Evolutionary conservation across 2,329 filamentous ascomycete species (phyloP).

Genomic region (Colletotrichum sp.): DNA sequence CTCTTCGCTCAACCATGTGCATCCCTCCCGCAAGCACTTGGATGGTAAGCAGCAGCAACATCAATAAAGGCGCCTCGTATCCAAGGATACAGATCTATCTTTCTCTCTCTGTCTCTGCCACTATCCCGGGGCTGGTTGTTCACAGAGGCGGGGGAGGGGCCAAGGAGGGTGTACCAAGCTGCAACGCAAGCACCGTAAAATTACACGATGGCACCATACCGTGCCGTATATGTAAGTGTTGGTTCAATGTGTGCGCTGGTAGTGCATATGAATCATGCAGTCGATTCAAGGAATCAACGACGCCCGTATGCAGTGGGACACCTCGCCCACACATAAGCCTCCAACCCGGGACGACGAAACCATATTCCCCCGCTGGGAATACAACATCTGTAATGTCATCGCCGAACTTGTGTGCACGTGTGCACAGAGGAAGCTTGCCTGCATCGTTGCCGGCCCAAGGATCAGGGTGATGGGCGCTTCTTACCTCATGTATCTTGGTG

Average conservation of each 20-base stretch:
- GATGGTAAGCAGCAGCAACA: background rate
- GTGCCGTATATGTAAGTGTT: background rate
- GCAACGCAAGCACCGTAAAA: background rate
- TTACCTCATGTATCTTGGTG: background rate
- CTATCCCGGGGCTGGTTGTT: background rate
- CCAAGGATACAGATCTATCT: background rate
- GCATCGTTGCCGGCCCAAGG: background rate
- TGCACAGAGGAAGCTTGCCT: background rate
- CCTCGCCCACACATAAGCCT: background rate
- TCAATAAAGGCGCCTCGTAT: background rate
- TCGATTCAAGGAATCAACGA: background rate
- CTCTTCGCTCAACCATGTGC: background rate
- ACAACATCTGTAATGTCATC: background rate
- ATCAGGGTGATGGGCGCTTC: background rate
- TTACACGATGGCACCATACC: background rate
- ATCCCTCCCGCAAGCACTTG: background rate
- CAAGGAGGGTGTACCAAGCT: background rate
- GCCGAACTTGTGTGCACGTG: background rate
- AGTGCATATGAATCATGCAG: background rate
- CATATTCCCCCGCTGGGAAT: background rate
- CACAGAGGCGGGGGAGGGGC: background rate
- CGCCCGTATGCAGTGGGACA: background rate
- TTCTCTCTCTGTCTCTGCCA: background rate
- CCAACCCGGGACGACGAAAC: background rate
- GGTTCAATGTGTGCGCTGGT: background rate